Evolutionary conservation across 352 stramenopile species (phyloP).

Genomic region (Phytophthora fragariae): DNA sequence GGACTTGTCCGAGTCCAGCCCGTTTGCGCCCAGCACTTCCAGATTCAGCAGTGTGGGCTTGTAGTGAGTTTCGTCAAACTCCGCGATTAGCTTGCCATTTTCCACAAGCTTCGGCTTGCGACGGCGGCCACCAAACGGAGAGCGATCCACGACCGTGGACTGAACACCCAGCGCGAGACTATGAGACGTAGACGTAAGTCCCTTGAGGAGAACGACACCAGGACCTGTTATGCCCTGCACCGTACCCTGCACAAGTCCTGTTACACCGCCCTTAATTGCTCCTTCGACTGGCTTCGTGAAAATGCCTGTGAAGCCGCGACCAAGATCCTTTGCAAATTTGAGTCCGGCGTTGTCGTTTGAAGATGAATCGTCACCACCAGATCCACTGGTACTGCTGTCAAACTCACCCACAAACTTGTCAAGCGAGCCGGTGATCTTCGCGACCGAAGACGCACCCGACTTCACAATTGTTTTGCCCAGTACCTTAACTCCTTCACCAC

Average conservation of each 20-base stretch:
- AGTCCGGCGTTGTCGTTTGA: conserved; percentile 66
- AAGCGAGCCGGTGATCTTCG: conserved; percentile 88
- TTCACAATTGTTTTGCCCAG: conserved; percentile 88
- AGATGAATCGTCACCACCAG: conserved; percentile 36
- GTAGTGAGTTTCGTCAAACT: conserved; percentile 74
- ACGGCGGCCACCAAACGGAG: conserved; percentile 77
- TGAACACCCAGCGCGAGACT: conserved; percentile 79
- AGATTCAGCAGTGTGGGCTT: conserved; percentile 65
- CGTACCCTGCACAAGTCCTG: conserved; percentile 76
- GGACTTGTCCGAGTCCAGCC: conserved; percentile 75
- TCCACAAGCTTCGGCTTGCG: conserved; percentile 77
- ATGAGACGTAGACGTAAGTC: conserved; percentile 86
- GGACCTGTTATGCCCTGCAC: conserved; percentile 83
- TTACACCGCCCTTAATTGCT: conserved; percentile 79
- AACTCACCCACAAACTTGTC: conserved; percentile 89
- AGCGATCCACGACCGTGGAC: conserved; percentile 84
- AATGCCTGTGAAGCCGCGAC: conserved; percentile 86
- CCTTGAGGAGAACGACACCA: conserved; percentile 85
- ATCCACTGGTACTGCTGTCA: conserved; percentile 43
- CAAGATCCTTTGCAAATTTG: conserved; percentile 88
- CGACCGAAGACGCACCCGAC: conserved; percentile 73
- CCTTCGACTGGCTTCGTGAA: conserved; percentile 90
- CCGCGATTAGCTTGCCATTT: conserved; percentile 65
- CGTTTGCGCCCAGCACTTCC: conserved; percentile 78
- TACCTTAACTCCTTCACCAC: conserved; percentile 87